phyloP scores from a whole-genome alignment of 305 asterid genomes.

The Rubia occidens region DNA sequence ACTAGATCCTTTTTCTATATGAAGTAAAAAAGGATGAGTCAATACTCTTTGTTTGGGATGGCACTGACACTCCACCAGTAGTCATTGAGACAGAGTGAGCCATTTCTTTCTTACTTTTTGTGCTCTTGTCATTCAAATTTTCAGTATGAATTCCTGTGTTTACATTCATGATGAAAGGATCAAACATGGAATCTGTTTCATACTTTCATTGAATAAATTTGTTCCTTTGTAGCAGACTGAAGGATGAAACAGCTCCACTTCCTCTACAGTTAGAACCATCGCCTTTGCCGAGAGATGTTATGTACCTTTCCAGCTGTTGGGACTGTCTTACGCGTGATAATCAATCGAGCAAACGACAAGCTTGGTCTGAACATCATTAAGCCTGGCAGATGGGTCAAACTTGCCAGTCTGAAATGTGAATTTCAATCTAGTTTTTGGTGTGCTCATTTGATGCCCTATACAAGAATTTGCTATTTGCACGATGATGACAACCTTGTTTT shows the following conservation, averaged over 20 bases:
- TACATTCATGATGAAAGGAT: neutral
- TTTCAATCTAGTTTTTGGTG: conserved; percentile 44
- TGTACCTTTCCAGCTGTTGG: conserved; percentile 68
- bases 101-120: conserved; percentile 4
- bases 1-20: conserved; percentile 54
- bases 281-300: conserved; percentile 52
- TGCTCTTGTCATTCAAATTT: neutral
- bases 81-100: conserved; percentile 49
- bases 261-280: conserved; percentile 49
- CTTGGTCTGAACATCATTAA: conserved; percentile 39
- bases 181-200: neutral
- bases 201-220: neutral
- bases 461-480: conserved; percentile 52
- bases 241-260: conserved; percentile 59
- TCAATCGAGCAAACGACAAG: conserved; percentile 36
- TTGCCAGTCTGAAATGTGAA: conserved; percentile 43
- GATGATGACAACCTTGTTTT: conserved; percentile 43
- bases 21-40: conserved; percentile 41
- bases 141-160: neutral
- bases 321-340: conserved; percentile 55
- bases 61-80: conserved; percentile 63
- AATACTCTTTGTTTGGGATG: conserved; percentile 86
- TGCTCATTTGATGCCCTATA: conserved; percentile 55
- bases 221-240: conserved; percentile 41
- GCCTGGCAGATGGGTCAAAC: conserved; percentile 59